These are phyloP conservation scores for Phytophthora fragariae DNA, from an alignment of 352 stramenopile species.

Conservation along the genomic window DNA sequence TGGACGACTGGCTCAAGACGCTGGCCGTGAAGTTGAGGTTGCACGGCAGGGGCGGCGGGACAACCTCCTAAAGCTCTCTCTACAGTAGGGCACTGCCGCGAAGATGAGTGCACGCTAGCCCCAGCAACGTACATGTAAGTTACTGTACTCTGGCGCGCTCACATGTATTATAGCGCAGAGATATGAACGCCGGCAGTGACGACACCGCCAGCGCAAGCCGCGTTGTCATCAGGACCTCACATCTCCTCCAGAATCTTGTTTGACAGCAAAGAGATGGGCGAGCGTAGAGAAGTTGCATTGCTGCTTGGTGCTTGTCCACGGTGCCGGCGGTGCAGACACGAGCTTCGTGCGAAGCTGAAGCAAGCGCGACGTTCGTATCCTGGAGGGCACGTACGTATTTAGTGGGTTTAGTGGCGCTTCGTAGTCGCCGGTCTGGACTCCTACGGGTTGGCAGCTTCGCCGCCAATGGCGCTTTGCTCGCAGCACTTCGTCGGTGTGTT, in stretches of 20 bases:
- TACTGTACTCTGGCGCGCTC: not conserved
- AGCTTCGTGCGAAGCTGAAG: not conserved
- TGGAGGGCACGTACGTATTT: not conserved
- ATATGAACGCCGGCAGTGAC: slow-evolving; percentile 1
- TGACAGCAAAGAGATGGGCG: slow-evolving; percentile 10
- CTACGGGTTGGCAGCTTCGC: too few species aligned
- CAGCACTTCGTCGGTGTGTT: too few species aligned
- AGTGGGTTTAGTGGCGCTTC: not conserved
- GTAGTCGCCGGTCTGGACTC: not conserved
- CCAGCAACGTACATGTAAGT: not conserved
- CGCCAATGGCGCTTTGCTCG: too few species aligned
- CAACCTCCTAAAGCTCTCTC: not conserved
- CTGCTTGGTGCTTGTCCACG: slow-evolving; percentile 3
- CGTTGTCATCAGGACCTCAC: not conserved
- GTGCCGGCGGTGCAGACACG: slow-evolving; percentile 4
- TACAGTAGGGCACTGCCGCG: not conserved
- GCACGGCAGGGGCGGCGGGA: not conserved
- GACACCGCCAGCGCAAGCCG: not conserved
- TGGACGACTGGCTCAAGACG: not conserved
- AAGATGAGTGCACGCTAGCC: not conserved
- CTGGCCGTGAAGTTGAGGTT: slow-evolving; percentile 10
- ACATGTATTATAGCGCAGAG: not conserved
- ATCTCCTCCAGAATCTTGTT: slow-evolving; percentile 1
- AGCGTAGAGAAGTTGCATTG: not conserved
- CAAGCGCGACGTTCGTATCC: not conserved